These are phyloP conservation scores for Coemansia sp. DNA, from an alignment of 192 early-diverging fungal species.

Conservation along the genomic window DNA sequence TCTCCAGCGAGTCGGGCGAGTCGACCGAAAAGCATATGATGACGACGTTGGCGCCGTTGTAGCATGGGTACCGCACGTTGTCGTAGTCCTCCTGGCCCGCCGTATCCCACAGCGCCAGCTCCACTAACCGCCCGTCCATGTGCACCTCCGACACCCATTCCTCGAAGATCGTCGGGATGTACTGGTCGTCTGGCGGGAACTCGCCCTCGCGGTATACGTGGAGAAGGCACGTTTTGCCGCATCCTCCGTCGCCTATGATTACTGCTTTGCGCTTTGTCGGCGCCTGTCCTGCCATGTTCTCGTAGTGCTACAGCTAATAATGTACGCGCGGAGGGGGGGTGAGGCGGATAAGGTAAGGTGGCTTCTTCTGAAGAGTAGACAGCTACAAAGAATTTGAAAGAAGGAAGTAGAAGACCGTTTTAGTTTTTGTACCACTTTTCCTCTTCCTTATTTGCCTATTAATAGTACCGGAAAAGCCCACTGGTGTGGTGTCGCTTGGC, in stretches of 20 bases:
- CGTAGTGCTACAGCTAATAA: background rate
- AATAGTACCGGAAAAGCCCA: background rate
- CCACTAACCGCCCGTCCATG: constrained; percentile 83
- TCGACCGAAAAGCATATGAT: constrained; percentile 92
- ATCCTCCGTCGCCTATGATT: constrained; percentile 89
- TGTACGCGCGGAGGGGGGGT: background rate
- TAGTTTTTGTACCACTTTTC: background rate
- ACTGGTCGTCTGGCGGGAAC: constrained; percentile 70
- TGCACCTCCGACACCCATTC: constrained; percentile 91
- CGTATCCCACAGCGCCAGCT: constrained; percentile 96
- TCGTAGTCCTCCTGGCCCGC: constrained; percentile 97
- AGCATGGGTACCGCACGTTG: constrained; percentile 87
- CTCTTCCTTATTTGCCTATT: background rate
- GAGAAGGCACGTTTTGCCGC: constrained; percentile 88
- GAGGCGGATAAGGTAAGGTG: no score
- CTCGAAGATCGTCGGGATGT: constrained; percentile 93
- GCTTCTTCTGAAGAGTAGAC: no score
- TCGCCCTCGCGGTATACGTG: constrained; percentile 81
- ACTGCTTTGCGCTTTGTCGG: constrained; percentile 71
- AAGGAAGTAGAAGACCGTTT: background rate
- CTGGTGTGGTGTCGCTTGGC: background rate
- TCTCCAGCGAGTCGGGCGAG: constrained; percentile 83
- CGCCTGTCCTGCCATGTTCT: background rate
- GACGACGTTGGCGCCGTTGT: constrained; percentile 89
- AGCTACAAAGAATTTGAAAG: background rate